Conservation (phyloP, 2,329 filamentous ascomycete genomes). For the Graphilbum ipis-grandicollis region DNA sequence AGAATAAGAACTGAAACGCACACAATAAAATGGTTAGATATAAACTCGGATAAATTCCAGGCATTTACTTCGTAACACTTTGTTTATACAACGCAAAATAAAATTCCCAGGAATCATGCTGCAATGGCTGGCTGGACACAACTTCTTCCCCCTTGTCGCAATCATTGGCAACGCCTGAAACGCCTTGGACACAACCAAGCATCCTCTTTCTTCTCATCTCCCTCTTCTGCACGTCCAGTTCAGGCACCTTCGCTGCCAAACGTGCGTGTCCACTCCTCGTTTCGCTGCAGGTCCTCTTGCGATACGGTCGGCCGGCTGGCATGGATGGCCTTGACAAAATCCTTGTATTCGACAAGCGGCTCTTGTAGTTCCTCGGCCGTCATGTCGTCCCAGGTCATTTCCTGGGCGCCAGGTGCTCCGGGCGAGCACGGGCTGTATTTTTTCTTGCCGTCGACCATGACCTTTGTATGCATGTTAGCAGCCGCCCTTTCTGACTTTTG, state of each 20-base stretch:
- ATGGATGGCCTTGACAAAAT: slow-evolving; percentile 86
- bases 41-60: too few relatives aligned
- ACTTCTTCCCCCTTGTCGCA: too few relatives aligned
- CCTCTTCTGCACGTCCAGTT: background rate
- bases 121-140: too few relatives aligned
- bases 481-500: background rate
- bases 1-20: background rate
- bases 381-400: slow-evolving; percentile 88
- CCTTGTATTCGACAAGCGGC: slow-evolving; percentile 71
- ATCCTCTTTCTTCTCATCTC: background rate
- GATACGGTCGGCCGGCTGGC: slow-evolving; percentile 81
- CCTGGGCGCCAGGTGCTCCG: slow-evolving; percentile 65
- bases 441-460: slow-evolving; percentile 47
- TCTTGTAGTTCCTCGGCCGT: slow-evolving; percentile 73
- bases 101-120: too few relatives aligned
- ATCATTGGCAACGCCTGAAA: background rate
- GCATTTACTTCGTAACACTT: background rate
- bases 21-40: too few relatives aligned
- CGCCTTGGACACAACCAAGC: background rate
- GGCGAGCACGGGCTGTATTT: slow-evolving; percentile 86
- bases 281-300: slow-evolving; percentile 64
- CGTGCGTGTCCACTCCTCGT: slow-evolving; percentile 86
- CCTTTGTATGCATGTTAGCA: slow-evolving; percentile 31
- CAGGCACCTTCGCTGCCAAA: slow-evolving; percentile 77
- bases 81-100: background rate